A percentile compares a stretch with the other conserved stretches of the same genome.
Evolutionary conservation across 2,329 filamentous ascomycete genomes (phyloP).

Genomic region (Fusarium begoniae): DNA sequence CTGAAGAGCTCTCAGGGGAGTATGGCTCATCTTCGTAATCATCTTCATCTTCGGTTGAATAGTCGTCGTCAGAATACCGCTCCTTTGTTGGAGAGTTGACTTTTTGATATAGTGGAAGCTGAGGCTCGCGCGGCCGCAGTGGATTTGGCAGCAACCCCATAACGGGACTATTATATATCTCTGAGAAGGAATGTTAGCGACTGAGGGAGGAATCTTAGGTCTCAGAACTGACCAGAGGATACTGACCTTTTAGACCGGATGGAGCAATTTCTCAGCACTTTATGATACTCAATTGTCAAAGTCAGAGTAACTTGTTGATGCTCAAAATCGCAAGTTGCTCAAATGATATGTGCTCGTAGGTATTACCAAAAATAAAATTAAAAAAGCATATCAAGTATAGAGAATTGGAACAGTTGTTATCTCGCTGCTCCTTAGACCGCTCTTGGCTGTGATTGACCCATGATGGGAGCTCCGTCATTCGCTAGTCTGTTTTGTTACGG

Average conservation of each 20-base stretch:
- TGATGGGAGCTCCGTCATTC: slow-evolving; percentile 34
- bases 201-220: slow-evolving; percentile 16
- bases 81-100: slow-evolving; percentile 57
- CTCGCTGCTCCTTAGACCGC: slow-evolving; percentile 1
- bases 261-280: slow-evolving; percentile 12
- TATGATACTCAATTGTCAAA: background rate
- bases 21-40: slow-evolving; percentile 55
- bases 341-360: background rate
- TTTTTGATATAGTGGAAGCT: slow-evolving; percentile 63
- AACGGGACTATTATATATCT: slow-evolving; percentile 23
- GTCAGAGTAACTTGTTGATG: background rate
- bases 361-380: background rate
- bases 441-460: slow-evolving; percentile 13
- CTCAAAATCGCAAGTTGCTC: background rate
- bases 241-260: slow-evolving; percentile 13
- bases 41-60: slow-evolving; percentile 58
- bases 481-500: slow-evolving; percentile 39
- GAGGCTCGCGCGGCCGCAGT: slow-evolving; percentile 57
- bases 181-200: slow-evolving; percentile 7
- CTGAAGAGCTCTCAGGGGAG: slow-evolving; percentile 55
- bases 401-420: background rate
- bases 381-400: background rate
- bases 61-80: slow-evolving; percentile 60
- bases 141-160: slow-evolving; percentile 63
- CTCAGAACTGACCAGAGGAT: slow-evolving; percentile 10